A percentile compares a stretch with the other conserved stretches of the same genome.
Evolutionary conservation across 2,329 filamentous ascomycete genomes (phyloP).

Genomic region (Nemania sp.): DNA sequence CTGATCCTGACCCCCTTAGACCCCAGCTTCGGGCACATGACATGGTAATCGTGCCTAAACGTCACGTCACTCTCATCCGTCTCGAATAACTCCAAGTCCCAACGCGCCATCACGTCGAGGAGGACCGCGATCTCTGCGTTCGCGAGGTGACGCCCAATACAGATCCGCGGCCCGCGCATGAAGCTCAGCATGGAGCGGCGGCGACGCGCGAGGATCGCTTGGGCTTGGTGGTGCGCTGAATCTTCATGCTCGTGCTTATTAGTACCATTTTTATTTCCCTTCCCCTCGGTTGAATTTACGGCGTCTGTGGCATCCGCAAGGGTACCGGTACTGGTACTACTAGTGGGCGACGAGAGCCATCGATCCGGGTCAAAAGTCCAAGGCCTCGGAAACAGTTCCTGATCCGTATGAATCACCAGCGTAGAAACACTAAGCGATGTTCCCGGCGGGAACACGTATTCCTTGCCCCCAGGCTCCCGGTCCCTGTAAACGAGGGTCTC

Average conservation of each 20-base stretch:
- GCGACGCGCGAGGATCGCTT: slow-evolving; percentile 2
- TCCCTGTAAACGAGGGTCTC: slow-evolving; percentile 25
- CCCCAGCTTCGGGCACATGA: slow-evolving; percentile 22
- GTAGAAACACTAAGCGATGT: slow-evolving; percentile 16
- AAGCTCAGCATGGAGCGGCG: slow-evolving; percentile 16
- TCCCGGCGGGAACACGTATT: slow-evolving; percentile 32
- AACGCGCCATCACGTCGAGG: slow-evolving; percentile 35
- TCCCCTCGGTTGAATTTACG: not conserved
- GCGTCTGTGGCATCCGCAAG: not conserved
- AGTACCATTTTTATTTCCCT: not conserved
- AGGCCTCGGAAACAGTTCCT: slow-evolving; percentile 11
- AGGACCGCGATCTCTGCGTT: slow-evolving; percentile 38
- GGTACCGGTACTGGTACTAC: no score
- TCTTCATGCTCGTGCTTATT: no score
- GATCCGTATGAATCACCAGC: slow-evolving; percentile 15
- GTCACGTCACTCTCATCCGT: slow-evolving; percentile 35
- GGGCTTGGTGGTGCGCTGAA: no score
- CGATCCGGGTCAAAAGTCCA: slow-evolving; percentile 13
- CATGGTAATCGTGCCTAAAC: slow-evolving; percentile 29
- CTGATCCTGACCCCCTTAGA: slow-evolving; percentile 26
- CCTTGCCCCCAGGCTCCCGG: slow-evolving; percentile 17
- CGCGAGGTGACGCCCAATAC: slow-evolving; percentile 46
- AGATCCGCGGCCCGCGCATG: slow-evolving; percentile 42
- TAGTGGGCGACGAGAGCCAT: slow-evolving; percentile 2
- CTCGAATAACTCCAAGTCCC: slow-evolving; percentile 36